A percentile compares a stretch with the other conserved stretches of the same genome.
phyloP scores from a whole-genome alignment of 495 filamentous ascomycete genomes.

The Lentithecium fluviatile region DNA sequence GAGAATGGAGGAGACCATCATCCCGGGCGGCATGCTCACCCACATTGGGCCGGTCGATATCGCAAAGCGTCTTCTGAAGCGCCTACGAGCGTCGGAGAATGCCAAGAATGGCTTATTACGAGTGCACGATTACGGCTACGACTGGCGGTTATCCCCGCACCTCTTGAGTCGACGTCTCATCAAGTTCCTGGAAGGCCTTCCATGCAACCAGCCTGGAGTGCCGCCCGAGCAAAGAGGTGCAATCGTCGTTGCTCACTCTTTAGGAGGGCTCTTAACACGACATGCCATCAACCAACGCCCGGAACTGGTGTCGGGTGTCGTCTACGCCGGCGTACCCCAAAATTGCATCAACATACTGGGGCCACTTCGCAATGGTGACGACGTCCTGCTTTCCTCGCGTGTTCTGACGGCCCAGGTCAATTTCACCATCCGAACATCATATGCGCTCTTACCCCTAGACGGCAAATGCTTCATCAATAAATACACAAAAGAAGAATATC shows the following conservation, averaged over 20 bases:
- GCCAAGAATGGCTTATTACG: conserved; percentile 66
- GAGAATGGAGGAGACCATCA: conserved; percentile 74
- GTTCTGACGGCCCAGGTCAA: conserved; percentile 93
- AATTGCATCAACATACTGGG: conserved; percentile 89
- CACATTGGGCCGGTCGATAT: conserved; percentile 93
- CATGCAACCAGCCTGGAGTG: conserved; percentile 62
- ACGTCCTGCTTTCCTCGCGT: conserved; percentile 83
- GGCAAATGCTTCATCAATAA: conserved; percentile 88
- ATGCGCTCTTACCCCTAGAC: conserved; percentile 80
- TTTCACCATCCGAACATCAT: conserved; percentile 87
- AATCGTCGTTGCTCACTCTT: conserved; percentile 80
- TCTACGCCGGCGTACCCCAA: conserved; percentile 83
- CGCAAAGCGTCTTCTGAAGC: conserved; percentile 75
- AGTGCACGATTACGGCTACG: conserved; percentile 90
- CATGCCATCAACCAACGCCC: conserved; percentile 87
- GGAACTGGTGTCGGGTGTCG: conserved; percentile 80
- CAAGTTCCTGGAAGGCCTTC: conserved; percentile 69
- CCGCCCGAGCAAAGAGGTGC: conserved; percentile 62
- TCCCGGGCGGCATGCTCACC: conserved; percentile 80
- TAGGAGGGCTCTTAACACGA: conserved; percentile 85
- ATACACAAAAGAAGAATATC: conserved; percentile 74
- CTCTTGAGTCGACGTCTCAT: conserved; percentile 68
- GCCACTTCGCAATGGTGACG: conserved; percentile 84
- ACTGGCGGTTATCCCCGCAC: conserved; percentile 88
- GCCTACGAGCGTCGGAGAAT: conserved; percentile 70